Conservation (phyloP, 441 rosid genomes). For the Croton setiger region DNA sequence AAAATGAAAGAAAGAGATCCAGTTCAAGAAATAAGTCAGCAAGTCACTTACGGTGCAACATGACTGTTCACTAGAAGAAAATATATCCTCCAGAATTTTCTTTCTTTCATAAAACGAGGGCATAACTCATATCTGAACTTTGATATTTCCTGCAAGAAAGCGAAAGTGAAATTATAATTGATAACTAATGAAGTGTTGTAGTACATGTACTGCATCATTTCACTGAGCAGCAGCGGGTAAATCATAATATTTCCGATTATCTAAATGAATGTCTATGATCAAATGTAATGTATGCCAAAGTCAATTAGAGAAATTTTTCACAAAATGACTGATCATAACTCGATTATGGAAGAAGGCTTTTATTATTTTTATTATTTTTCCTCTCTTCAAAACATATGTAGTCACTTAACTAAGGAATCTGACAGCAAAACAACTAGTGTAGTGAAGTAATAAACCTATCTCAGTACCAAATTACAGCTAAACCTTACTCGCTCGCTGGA, state of each 20-base stretch:
- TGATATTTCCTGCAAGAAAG: slow-evolving; percentile 62
- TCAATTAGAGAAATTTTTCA: neutral
- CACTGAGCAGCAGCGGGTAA: neutral
- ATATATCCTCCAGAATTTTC: slow-evolving; percentile 82
- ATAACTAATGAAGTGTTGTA: neutral
- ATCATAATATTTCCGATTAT: neutral
- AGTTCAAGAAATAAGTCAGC: slow-evolving; percentile 11
- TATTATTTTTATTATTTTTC: neutral
- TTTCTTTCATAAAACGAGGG: slow-evolving; percentile 74
- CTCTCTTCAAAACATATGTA: neutral
- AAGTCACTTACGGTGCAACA: slow-evolving; percentile 59
- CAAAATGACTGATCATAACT: neutral
- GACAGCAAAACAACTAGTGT: neutral
- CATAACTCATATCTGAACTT: slow-evolving; percentile 77
- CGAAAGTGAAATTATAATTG: slow-evolving; percentile 1
- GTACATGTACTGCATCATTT: neutral
- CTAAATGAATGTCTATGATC: neutral
- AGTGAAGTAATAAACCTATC: neutral
- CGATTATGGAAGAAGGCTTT: neutral
- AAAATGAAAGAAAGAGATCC: slow-evolving; percentile 6
- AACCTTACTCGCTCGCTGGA: neutral
- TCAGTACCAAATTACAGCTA: neutral
- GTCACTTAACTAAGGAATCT: neutral
- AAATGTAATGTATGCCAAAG: neutral
- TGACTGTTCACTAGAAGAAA: slow-evolving; percentile 65